A percentile compares a stretch with the other conserved stretches of the same genome.
phyloP scores from a whole-genome alignment of 495 filamentous ascomycete genomes.

The Xylaria acuta region DNA sequence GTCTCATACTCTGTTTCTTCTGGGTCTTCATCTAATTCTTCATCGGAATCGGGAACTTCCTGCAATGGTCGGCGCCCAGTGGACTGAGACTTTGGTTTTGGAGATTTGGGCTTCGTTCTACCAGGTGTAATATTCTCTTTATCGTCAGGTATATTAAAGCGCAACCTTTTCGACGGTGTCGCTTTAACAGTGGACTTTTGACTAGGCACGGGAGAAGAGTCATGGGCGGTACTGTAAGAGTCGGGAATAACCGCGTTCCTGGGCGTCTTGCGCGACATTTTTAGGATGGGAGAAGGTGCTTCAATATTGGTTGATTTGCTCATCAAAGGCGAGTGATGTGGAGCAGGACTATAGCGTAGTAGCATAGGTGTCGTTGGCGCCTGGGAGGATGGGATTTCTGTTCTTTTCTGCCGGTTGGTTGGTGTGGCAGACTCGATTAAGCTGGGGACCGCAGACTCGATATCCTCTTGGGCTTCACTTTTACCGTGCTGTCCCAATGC shows the following conservation, averaged over 20 bases:
- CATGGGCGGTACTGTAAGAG: constrained; percentile 45
- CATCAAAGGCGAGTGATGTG: constrained; percentile 44
- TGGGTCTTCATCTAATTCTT: constrained; percentile 40
- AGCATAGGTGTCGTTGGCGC: constrained; percentile 47
- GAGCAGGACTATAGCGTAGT: constrained; percentile 35
- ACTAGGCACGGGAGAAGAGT: constrained; percentile 25
- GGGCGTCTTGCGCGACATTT: constrained; percentile 37
- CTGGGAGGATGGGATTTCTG: constrained; percentile 50
- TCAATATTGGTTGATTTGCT: constrained; percentile 47
- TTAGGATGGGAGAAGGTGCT: constrained; percentile 37
- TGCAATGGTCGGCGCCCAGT: constrained; percentile 31
- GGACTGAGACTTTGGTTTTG: constrained; percentile 28
- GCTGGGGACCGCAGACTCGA: constrained; percentile 31
- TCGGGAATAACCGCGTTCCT: constrained; percentile 46
- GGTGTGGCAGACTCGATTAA: constrained; percentile 43
- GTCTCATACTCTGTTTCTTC: constrained; percentile 38
- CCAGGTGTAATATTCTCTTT: constrained; percentile 41
- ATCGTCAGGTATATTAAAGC: constrained; percentile 33
- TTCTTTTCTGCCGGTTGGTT: constrained; percentile 40
- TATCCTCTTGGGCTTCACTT: constrained; percentile 15
- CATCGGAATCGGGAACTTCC: constrained; percentile 45
- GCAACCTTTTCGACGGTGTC: constrained; percentile 33
- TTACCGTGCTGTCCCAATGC: constrained; percentile 2
- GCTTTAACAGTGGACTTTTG: constrained; percentile 23
- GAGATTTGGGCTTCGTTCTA: constrained; percentile 33